These are phyloP conservation scores for Neurospora sp. DNA, from an alignment of 495 filamentous ascomycete species.

Conservation along the genomic window DNA sequence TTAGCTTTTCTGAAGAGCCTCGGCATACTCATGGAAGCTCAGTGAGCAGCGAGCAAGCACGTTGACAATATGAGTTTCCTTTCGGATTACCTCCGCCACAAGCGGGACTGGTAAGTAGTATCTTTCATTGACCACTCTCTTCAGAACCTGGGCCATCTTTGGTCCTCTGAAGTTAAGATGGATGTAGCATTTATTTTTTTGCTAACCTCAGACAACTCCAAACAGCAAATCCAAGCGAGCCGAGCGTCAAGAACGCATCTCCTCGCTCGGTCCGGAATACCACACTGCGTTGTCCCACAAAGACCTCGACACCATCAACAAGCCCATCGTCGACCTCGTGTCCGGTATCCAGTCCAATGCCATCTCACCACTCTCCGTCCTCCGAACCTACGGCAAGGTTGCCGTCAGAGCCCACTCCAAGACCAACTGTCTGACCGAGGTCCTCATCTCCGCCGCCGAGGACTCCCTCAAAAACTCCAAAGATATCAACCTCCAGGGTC, in stretches of 20 bases:
- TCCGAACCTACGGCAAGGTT: slow-evolving; percentile 83
- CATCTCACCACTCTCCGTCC: slow-evolving; percentile 60
- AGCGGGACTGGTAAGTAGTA: slow-evolving; percentile 45
- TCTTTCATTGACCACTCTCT: neutral
- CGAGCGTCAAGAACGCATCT: slow-evolving; percentile 59
- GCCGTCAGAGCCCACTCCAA: slow-evolving; percentile 74
- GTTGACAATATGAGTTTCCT: slow-evolving; percentile 34
- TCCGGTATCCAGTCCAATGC: slow-evolving; percentile 59
- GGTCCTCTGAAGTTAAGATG: neutral
- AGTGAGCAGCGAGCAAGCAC: neutral
- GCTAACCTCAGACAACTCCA: slow-evolving; percentile 1
- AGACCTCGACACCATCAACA: slow-evolving; percentile 58
- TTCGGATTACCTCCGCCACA: slow-evolving; percentile 50
- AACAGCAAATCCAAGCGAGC: slow-evolving; percentile 68
- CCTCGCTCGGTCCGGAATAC: slow-evolving; percentile 54
- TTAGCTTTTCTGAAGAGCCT: neutral
- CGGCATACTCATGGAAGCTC: neutral
- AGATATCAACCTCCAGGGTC: slow-evolving; percentile 64
- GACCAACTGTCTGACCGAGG: slow-evolving; percentile 88
- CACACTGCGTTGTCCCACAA: slow-evolving; percentile 45
- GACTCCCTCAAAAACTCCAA: slow-evolving; percentile 47
- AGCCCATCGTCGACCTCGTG: slow-evolving; percentile 69
- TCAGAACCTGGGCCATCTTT: neutral
- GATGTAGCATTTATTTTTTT: neutral
- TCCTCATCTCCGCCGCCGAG: slow-evolving; percentile 73